Percentiles rank a stretch among this genome's conserved stretches.
Conservation (phyloP, 768 basidiomycete genomes). For the Auricularia heimuer region DNA sequence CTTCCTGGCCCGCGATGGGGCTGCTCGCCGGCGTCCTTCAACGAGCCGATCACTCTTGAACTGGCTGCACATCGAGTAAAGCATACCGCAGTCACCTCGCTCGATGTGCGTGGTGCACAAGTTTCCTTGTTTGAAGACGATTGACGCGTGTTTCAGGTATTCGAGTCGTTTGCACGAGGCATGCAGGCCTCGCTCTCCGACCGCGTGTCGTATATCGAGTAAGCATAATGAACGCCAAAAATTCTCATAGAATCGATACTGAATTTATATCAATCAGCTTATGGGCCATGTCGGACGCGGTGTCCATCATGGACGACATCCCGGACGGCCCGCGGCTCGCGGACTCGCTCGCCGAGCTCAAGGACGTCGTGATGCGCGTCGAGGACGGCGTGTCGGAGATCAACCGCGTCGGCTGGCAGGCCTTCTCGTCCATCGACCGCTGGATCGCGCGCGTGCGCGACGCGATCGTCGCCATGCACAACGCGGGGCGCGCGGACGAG, state of each 20-base stretch:
- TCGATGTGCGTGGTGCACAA: background rate
- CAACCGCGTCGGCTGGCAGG: background rate
- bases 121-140: background rate
- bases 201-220: slow-evolving; percentile 1
- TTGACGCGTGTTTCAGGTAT: background rate
- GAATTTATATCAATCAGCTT: background rate
- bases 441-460: background rate
- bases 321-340: background rate
- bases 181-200: background rate
- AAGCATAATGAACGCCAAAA: background rate
- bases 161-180: slow-evolving; percentile 1
- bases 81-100: background rate
- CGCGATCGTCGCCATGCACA: background rate
- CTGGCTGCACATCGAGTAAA: background rate
- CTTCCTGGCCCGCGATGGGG: slow-evolving; percentile 1
- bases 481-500: background rate
- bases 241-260: background rate
- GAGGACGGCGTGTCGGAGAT: background rate
- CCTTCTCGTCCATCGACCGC: background rate
- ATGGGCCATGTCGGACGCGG: background rate
- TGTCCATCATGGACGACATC: background rate
- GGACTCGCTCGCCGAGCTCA: background rate
- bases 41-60: background rate
- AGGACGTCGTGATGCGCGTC: background rate
- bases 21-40: background rate